Conservation (phyloP, 345 rosid species). For the Eucalyptus albens region DNA sequence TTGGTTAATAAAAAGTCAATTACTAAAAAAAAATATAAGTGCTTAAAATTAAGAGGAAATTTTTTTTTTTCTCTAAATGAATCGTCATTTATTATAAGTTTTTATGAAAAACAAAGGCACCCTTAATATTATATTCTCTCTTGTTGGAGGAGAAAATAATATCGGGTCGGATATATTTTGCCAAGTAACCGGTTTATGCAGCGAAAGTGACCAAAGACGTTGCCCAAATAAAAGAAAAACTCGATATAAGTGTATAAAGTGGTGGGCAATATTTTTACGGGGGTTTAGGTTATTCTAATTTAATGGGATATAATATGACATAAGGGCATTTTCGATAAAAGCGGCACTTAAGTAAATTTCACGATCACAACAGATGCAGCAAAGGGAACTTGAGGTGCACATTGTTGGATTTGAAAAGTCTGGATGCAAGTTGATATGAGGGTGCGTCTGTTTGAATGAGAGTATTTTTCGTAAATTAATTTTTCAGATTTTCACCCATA, state of each 20-base stretch:
- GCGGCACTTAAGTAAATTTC: not conserved
- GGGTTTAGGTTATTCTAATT: not conserved
- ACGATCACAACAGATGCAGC: not conserved
- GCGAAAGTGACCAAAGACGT: not conserved
- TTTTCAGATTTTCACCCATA: not conserved
- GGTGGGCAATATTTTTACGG: not conserved
- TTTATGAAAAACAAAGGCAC: not conserved
- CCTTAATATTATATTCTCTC: not conserved
- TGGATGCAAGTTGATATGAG: not conserved
- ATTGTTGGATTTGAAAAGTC: not conserved
- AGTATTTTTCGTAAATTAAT: not conserved
- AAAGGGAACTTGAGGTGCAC: not conserved
- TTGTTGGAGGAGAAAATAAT: not conserved
- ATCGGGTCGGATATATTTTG: not conserved
- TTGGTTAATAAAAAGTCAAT: not conserved
- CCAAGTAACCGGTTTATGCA: not conserved
- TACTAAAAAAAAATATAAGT: not conserved
- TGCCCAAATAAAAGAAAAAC: not conserved
- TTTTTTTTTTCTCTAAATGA: too few species aligned
- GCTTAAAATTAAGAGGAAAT: not conserved
- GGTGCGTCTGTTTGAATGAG: not conserved
- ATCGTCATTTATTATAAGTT: rapidly evolving
- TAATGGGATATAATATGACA: not conserved
- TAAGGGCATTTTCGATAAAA: not conserved
- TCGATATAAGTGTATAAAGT: not conserved